A percentile compares a stretch with the other conserved stretches of the same genome.
Evolutionary conservation across 345 rosid genomes (phyloP).

Genomic region (Camelina hispida): DNA sequence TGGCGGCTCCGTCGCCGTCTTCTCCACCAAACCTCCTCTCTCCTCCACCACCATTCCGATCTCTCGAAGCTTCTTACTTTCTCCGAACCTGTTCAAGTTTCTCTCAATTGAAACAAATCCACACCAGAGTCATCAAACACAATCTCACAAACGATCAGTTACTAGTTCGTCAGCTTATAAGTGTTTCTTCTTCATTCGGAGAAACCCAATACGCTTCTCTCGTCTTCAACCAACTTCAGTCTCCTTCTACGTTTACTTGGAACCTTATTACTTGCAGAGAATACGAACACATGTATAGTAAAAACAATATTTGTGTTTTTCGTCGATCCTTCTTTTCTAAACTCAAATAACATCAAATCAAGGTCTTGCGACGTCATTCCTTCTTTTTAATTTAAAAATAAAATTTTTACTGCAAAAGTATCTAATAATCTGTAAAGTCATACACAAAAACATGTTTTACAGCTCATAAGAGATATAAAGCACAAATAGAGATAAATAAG

Average conservation of each 20-base stretch:
- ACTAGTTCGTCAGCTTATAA: constrained; percentile 63
- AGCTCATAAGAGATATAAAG: too few species aligned
- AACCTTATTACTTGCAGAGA: too few species aligned
- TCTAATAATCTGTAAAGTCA: too few species aligned
- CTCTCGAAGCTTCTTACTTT: constrained; percentile 49
- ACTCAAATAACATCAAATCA: too few species aligned
- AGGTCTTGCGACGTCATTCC: too few species aligned
- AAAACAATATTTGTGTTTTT: too few species aligned
- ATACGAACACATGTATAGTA: too few species aligned
- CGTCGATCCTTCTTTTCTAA: too few species aligned
- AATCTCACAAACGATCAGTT: constrained; percentile 56
- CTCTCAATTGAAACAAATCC: constrained; percentile 64
- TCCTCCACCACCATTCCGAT: constrained; percentile 44
- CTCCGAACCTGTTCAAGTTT: constrained; percentile 56
- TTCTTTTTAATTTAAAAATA: too few species aligned
- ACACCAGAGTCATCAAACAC: constrained; percentile 58
- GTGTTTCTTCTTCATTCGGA: constrained; percentile 52
- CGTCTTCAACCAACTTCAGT: constrained; percentile 52
- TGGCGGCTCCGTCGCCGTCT: constrained; percentile 46
- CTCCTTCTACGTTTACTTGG: constrained; percentile 65
- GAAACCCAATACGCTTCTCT: constrained; percentile 56
- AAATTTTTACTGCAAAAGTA: too few species aligned
- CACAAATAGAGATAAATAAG: too few species aligned
- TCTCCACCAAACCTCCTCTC: constrained; percentile 28
- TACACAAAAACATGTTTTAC: too few species aligned